These are phyloP conservation scores for Rhododendron kiyosumense DNA, from an alignment of 148 eudicot genomes.

Conservation along the genomic window DNA sequence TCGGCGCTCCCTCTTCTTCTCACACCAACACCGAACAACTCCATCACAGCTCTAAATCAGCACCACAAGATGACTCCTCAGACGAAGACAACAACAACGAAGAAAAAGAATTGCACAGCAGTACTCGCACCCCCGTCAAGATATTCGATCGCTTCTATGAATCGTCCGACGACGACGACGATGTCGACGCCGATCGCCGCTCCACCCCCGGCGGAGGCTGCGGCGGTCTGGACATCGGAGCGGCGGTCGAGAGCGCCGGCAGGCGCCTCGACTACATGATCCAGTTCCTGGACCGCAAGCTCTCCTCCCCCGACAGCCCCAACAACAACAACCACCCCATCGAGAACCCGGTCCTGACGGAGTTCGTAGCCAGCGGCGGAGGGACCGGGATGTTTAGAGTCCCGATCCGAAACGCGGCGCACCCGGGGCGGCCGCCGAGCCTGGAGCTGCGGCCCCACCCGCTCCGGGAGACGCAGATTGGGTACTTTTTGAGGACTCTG, in stretches of 20 bases:
- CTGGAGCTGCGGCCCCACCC: conserved; percentile 82
- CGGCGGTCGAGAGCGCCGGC: conserved; percentile 34
- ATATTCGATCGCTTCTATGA: conserved; percentile 67
- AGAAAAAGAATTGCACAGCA: neutral
- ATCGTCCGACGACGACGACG: conserved; percentile 35
- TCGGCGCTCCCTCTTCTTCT: neutral
- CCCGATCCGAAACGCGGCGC: conserved; percentile 48
- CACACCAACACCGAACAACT: neutral
- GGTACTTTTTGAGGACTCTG: conserved; percentile 46
- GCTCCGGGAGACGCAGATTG: conserved; percentile 60
- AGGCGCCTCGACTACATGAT: conserved; percentile 85
- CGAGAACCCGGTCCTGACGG: conserved; percentile 39
- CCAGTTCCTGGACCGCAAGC: conserved; percentile 66
- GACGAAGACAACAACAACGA: neutral
- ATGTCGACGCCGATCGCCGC: conserved; percentile 34
- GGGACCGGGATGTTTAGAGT: conserved; percentile 48
- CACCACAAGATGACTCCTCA: conserved; percentile 6
- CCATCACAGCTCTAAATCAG: conserved; percentile 6
- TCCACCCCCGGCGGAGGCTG: conserved; percentile 14
- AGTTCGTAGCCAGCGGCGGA: conserved; percentile 50
- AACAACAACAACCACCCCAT: neutral
- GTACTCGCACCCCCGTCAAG: conserved; percentile 29
- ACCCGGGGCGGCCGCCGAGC: conserved; percentile 66
- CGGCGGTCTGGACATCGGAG: conserved; percentile 19
- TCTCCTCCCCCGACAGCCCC: conserved; percentile 20